Conservation (phyloP, 2,329 filamentous ascomycete species). For the Bipolaris cookei region DNA sequence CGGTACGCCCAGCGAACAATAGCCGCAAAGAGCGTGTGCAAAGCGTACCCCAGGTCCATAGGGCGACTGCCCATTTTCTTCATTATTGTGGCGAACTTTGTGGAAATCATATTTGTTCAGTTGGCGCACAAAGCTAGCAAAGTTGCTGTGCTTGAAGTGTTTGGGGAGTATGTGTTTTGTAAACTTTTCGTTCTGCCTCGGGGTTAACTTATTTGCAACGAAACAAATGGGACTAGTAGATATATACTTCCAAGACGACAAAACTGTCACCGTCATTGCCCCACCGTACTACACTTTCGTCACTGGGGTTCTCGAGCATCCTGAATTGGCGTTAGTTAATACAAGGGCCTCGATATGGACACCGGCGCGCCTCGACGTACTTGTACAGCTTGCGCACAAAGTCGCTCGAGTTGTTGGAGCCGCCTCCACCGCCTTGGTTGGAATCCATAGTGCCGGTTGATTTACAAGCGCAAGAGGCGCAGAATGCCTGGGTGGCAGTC, state of each 20-base stretch:
- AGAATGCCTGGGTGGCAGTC: conserved; percentile 6
- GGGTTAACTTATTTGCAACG: conserved; percentile 20
- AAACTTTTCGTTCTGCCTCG: conserved; percentile 87
- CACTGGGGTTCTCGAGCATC: conserved; percentile 95
- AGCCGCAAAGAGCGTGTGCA: neutral
- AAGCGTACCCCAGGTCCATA: conserved; percentile 75
- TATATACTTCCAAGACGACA: conserved; percentile 86
- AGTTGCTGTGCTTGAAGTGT: conserved; percentile 99
- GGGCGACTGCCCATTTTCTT: conserved; percentile 80
- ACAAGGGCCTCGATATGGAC: conserved; percentile 8
- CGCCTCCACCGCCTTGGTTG: conserved; percentile 42
- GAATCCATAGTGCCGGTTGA: conserved; percentile 39
- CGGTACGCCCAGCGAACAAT: neutral
- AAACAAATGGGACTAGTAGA: conserved; percentile 5
- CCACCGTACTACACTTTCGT: conserved; percentile 93
- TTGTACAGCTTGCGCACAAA: conserved; percentile 99
- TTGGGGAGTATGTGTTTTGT: conserved; percentile 96
- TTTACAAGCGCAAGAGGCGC: conserved; percentile 1
- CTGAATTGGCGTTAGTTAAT: conserved; percentile 59
- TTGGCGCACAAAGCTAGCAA: conserved; percentile 94
- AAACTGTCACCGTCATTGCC: conserved; percentile 94
- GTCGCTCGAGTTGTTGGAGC: conserved; percentile 87
- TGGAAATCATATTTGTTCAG: conserved; percentile 98
- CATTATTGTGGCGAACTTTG: conserved; percentile 91
- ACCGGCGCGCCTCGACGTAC: conserved; percentile 60